phyloP scores from a whole-genome alignment of 139 green algal genomes.

The Auxenochlorella pyrenoidosa region DNA sequence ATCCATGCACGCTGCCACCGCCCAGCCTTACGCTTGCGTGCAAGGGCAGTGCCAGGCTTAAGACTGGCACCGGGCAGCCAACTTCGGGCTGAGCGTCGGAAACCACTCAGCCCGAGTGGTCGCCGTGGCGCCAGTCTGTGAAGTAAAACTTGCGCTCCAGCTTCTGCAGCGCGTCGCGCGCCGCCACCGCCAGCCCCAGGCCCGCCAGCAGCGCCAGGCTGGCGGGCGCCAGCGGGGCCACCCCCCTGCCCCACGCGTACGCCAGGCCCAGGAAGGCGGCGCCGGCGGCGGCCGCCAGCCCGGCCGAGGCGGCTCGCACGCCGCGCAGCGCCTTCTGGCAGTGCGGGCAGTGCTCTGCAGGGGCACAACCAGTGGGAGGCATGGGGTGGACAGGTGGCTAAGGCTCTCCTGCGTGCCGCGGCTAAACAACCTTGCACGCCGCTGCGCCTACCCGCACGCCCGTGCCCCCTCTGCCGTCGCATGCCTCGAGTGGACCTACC shows the following conservation, averaged over 20 bases:
- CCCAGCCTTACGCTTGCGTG: too few species aligned
- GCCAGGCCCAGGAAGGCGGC: background rate
- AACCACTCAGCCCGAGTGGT: background rate
- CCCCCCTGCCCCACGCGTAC: background rate
- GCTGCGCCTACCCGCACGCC: background rate
- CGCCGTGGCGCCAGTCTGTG: slow-evolving; percentile 18
- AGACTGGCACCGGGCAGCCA: too few species aligned
- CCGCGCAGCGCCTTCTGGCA: slow-evolving; percentile 13
- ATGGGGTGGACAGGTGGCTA: background rate
- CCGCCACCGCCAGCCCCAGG: background rate
- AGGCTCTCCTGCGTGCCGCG: too few species aligned
- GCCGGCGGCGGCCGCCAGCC: background rate
- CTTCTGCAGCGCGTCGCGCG: background rate
- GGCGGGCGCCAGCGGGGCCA: background rate
- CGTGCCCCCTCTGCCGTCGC: too few species aligned
- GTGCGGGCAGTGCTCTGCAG: slow-evolving; percentile 29
- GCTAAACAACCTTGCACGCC: too few species aligned
- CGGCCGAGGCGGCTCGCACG: background rate
- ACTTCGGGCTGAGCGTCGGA: too few species aligned
- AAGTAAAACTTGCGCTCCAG: slow-evolving; percentile 18
- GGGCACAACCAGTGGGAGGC: background rate
- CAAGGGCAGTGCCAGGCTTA: too few species aligned
- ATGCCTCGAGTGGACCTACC: too few species aligned
- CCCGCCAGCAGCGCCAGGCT: slow-evolving; percentile 10
- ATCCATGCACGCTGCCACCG: too few species aligned